phyloP scores from a whole-genome alignment of 1,284 basidiomycete genomes.

The Sporisorium exsertum region DNA sequence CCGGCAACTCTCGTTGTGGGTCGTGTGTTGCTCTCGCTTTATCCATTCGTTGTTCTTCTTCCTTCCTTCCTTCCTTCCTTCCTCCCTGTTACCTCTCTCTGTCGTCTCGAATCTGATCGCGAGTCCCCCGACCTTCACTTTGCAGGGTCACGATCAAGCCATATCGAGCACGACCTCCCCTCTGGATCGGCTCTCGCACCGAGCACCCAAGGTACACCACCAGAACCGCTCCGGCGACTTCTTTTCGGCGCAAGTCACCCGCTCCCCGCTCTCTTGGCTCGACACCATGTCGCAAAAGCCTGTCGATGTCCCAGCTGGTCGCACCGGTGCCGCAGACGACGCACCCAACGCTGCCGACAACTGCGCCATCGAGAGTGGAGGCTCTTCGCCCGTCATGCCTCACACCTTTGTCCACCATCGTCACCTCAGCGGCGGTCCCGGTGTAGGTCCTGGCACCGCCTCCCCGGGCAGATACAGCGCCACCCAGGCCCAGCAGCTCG shows the following conservation, averaged over 20 bases:
- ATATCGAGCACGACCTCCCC: background rate
- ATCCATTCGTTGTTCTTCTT: background rate
- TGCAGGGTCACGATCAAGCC: background rate
- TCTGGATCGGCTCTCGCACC: background rate
- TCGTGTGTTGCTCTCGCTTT: background rate
- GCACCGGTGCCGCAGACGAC: slow-evolving; percentile 7
- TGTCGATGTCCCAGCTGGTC: slow-evolving; percentile 16
- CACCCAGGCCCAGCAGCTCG: slow-evolving; percentile 44
- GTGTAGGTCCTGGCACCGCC: slow-evolving; percentile 48
- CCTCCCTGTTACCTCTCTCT: background rate
- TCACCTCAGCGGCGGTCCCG: slow-evolving; percentile 72
- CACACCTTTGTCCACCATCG: slow-evolving; percentile 75
- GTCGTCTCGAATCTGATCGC: background rate
- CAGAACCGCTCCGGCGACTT: background rate
- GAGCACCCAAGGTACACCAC: background rate
- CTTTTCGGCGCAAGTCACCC: too few species aligned
- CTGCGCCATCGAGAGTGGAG: slow-evolving; percentile 35
- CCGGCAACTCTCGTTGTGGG: background rate
- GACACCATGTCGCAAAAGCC: slow-evolving; percentile 34
- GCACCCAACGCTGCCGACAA: slow-evolving; percentile 12
- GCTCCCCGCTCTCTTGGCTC: background rate
- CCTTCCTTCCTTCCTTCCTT: background rate
- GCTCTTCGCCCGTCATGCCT: slow-evolving; percentile 37
- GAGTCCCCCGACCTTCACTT: background rate
- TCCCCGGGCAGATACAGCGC: slow-evolving; percentile 45